Evolutionary conservation across 73 alveolate species (phyloP), one percentile per base, ranked within the genome.

Genomic region (Tetrahymena elliotti): DNA sequence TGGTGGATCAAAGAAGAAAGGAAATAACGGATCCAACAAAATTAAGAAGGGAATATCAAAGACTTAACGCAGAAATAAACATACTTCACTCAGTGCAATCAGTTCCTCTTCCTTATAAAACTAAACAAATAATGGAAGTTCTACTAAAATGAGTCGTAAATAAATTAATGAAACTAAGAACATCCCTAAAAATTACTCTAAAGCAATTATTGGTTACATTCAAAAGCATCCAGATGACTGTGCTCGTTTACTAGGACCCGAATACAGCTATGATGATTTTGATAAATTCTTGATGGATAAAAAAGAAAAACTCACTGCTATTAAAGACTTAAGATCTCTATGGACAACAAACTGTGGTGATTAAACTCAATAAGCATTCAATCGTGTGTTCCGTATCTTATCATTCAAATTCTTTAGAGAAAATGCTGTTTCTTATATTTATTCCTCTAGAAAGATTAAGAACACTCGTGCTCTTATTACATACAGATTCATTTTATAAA

Each of bases 141-240:
- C 38, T 36, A 24, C 88, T 31, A 68, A 68, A 24, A 68, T 68
- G 88, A 68, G 38, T 68, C 88, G 88, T n/a, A 68, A 68, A 68
- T 18, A 94, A 38, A 82, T 94, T 13, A 94, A 94, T 52, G 96
- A 94, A 82, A 94, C 96, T 33, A 94, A 94, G 92, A 94, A 94
- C 24, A 94, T 94, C 8, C 93, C 96, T 33, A 94, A 94, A 52
- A 94, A 94, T 41, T 94, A 94, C 92, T 94, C 96, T n/a, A 94
- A 94, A 52, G 96, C 96, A 16, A 94, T 94, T 6, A 94, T 94
- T 34, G 93, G 95, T 1, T 94, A 94, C 68, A 94, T 94, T 47
- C 33, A 47, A 33, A 94, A 88, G 54, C 93, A 94, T 52, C 95
- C 95, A 40, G 93, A 88, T 68, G 88, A 68, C 38, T 68, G 88